Evolutionary conservation across 2,329 filamentous ascomycete species (phyloP).

Genomic region (Cytospora schulzeri): DNA sequence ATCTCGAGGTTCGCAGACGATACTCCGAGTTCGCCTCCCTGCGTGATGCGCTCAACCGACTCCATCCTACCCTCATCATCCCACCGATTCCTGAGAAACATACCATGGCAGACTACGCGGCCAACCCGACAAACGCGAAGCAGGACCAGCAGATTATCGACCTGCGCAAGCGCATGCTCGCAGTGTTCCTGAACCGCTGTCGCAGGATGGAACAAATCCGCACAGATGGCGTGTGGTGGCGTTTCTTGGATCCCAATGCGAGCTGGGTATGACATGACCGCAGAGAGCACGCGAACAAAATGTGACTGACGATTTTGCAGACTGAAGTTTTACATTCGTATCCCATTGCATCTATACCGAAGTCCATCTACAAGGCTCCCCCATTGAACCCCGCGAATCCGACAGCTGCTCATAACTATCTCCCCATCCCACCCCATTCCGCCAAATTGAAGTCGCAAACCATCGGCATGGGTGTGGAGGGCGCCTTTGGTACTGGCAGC

Average conservation of each 20-base stretch:
- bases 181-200: slow-evolving; percentile 93
- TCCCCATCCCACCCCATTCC: slow-evolving; percentile 82
- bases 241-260: slow-evolving; percentile 94
- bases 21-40: slow-evolving; percentile 97
- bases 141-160: slow-evolving; percentile 98
- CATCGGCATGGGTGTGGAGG: slow-evolving; percentile 32
- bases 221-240: slow-evolving; percentile 95
- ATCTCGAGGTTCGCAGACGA: slow-evolving; percentile 89
- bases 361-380: slow-evolving; percentile 92
- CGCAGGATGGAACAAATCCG: slow-evolving; percentile 88
- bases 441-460: slow-evolving; percentile 75
- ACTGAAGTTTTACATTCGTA: slow-evolving; percentile 94
- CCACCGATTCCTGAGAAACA: slow-evolving; percentile 99
- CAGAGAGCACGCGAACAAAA: background rate
- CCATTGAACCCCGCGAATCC: slow-evolving; percentile 94
- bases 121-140: slow-evolving; percentile 96
- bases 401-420: slow-evolving; percentile 79
- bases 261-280: slow-evolving; percentile 78
- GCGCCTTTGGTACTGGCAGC: slow-evolving; percentile 42
- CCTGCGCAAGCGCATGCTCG: slow-evolving; percentile 92
- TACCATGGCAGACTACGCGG: slow-evolving; percentile 97
- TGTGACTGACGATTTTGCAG: slow-evolving; percentile 49
- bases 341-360: slow-evolving; percentile 87
- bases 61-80: slow-evolving; percentile 93
- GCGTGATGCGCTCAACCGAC: slow-evolving; percentile 80